A percentile compares a stretch with the other conserved stretches of the same genome.
Conservation (phyloP, 768 basidiomycete species). For the Podaxis sp. region DNA sequence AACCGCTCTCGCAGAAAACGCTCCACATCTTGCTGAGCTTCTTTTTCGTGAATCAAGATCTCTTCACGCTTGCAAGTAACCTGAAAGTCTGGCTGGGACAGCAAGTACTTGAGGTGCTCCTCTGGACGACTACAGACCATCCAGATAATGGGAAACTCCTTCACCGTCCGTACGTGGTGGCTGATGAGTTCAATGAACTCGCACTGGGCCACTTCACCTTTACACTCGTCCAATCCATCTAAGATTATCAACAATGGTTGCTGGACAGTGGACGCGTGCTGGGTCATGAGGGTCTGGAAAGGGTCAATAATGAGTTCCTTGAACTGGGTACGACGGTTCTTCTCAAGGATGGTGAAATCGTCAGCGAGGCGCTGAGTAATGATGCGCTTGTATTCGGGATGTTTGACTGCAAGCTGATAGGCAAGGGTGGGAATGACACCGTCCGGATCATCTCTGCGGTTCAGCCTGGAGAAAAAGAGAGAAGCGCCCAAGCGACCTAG, state of each 20-base stretch:
- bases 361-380: background rate
- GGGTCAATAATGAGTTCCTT: background rate
- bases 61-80: background rate
- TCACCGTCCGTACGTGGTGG: background rate
- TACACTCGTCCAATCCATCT: background rate
- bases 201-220: background rate
- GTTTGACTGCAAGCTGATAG: background rate
- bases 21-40: background rate
- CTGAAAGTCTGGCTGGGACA: background rate
- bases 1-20: background rate
- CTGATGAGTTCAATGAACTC: background rate
- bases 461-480: background rate
- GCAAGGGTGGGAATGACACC: background rate
- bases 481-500: background rate
- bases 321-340: background rate
- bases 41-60: background rate
- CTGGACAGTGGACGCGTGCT: background rate
- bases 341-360: background rate
- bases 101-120: background rate
- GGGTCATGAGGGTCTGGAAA: conserved; percentile 10
- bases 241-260: background rate
- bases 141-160: background rate
- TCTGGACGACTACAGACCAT: background rate
- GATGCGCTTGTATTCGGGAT: background rate
- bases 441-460: background rate